Percentiles rank a stretch among this genome's conserved stretches.
These are phyloP conservation scores for Madurella fahalii DNA, from an alignment of 2,329 filamentous ascomycete species.

Conservation along the genomic window DNA sequence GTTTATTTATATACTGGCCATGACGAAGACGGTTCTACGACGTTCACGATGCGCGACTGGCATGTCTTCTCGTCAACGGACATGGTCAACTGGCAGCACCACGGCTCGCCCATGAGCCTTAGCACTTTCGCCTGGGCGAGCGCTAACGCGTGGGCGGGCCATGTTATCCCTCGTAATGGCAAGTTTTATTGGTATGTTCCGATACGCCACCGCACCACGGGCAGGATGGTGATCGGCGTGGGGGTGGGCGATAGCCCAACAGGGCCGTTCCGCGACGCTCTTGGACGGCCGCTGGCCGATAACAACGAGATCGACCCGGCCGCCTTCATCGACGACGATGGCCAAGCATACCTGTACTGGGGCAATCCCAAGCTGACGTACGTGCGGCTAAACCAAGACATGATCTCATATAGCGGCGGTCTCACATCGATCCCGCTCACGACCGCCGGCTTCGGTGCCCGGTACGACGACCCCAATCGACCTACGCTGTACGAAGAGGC, in stretches of 20 bases:
- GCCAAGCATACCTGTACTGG: slow-evolving; percentile 41
- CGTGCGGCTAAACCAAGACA: slow-evolving; percentile 38
- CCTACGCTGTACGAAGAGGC: slow-evolving; percentile 29
- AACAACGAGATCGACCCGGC: slow-evolving; percentile 37
- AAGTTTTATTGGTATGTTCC: slow-evolving; percentile 35
- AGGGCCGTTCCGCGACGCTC: slow-evolving; percentile 35
- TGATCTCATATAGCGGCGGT: slow-evolving; percentile 34
- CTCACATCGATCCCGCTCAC: slow-evolving; percentile 24
- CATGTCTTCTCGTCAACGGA: slow-evolving; percentile 32
- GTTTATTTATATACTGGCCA: slow-evolving; percentile 32
- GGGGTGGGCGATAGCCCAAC: slow-evolving; percentile 31
- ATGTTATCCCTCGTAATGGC: slow-evolving; percentile 31
- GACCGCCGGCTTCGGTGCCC: neutral
- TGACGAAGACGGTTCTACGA: slow-evolving; percentile 28
- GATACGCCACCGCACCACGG: slow-evolving; percentile 18
- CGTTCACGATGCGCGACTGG: slow-evolving; percentile 33
- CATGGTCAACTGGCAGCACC: slow-evolving; percentile 35
- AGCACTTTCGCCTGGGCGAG: slow-evolving; percentile 33
- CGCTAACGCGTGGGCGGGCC: slow-evolving; percentile 34
- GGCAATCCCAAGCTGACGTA: slow-evolving; percentile 37
- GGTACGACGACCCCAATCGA: slow-evolving; percentile 8
- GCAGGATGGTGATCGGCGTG: slow-evolving; percentile 33
- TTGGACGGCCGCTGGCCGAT: slow-evolving; percentile 33
- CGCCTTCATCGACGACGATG: slow-evolving; percentile 38
- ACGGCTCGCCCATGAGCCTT: slow-evolving; percentile 27